A percentile compares a stretch with the other conserved stretches of the same genome.
Evolutionary conservation across 2,329 filamentous ascomycete genomes (phyloP).

Genomic region (Aureobasidium sp.): DNA sequence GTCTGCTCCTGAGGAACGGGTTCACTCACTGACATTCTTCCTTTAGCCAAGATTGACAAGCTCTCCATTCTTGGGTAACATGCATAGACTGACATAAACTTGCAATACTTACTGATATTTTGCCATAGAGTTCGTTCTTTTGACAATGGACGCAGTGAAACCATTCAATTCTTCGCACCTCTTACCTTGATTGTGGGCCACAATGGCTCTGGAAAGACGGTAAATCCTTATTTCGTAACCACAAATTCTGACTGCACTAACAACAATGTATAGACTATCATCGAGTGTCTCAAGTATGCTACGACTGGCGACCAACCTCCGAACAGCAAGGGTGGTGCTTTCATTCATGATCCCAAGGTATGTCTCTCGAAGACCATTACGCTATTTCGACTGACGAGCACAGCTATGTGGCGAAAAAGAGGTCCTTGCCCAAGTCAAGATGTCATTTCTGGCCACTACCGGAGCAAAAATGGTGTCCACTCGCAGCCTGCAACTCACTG

Average conservation of each 20-base stretch:
- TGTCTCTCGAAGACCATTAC: constrained; percentile 1
- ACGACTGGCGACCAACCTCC: constrained; percentile 90
- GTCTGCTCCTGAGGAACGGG: background rate
- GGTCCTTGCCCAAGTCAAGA: constrained; percentile 82
- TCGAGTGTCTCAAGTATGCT: constrained; percentile 96
- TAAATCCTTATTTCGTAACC: constrained; percentile 25
- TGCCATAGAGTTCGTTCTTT: constrained; percentile 70
- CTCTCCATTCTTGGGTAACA: constrained; percentile 69
- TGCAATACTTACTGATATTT: constrained; percentile 7
- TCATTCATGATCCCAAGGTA: constrained; percentile 94
- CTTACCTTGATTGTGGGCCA: constrained; percentile 94
- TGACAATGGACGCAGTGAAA: constrained; percentile 64
- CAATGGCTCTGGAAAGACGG: constrained; percentile 95
- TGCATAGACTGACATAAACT: background rate
- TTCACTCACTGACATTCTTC: constrained; percentile 23
- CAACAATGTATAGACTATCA: constrained; percentile 58
- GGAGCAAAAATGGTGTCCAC: constrained; percentile 75
- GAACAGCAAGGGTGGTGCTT: constrained; percentile 81
- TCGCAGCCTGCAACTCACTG: constrained; percentile 74
- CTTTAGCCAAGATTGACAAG: constrained; percentile 80
- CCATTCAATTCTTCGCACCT: constrained; percentile 81
- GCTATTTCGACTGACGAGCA: constrained; percentile 17
- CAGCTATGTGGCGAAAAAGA: constrained; percentile 74
- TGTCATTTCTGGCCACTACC: constrained; percentile 74
- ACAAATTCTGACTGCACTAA: constrained; percentile 22